Conservation (phyloP, 164 flowering plant species). For the Tetrastigma voinierianum region DNA sequence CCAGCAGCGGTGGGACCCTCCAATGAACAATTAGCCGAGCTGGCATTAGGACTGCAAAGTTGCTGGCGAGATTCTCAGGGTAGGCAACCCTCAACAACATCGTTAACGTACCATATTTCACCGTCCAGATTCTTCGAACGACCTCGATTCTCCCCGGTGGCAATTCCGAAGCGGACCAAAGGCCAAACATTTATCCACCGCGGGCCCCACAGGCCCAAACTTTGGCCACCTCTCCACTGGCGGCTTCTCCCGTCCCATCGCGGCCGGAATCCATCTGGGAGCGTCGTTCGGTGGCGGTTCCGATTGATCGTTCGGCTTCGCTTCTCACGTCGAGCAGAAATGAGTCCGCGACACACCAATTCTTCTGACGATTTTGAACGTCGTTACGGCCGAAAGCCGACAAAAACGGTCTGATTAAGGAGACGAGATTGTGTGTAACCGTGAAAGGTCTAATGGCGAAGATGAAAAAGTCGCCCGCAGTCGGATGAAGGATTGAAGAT, state of each 20-base stretch:
- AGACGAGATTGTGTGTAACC: slow-evolving; percentile 43
- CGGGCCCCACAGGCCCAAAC: too few species aligned
- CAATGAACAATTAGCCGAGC: slow-evolving; percentile 35
- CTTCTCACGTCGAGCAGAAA: slow-evolving; percentile 71
- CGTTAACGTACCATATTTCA: slow-evolving; percentile 37
- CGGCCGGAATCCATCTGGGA: too few species aligned
- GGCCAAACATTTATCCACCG: too few species aligned
- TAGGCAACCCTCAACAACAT: slow-evolving; percentile 33
- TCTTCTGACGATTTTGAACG: slow-evolving; percentile 42
- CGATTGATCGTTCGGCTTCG: too few species aligned
- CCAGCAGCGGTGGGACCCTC: slow-evolving; percentile 81
- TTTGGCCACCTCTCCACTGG: too few species aligned
- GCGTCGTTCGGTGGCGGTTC: too few species aligned
- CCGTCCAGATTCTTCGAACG: slow-evolving; percentile 27
- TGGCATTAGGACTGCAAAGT: slow-evolving; percentile 61
- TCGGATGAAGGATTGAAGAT: slow-evolving; percentile 33
- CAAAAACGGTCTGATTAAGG: slow-evolving; percentile 38
- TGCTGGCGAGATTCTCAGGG: slow-evolving; percentile 84
- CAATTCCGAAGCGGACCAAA: too few species aligned
- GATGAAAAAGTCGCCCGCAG: slow-evolving; percentile 35
- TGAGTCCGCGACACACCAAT: slow-evolving; percentile 57
- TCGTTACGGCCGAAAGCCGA: slow-evolving; percentile 35
- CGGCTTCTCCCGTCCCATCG: too few species aligned
- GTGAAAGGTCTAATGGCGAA: slow-evolving; percentile 47
- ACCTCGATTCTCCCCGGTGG: too few species aligned